Evolutionary conservation across 2,329 filamentous ascomycete genomes (phyloP), one percentile per base, ranked within the genome.

Genomic region (Fusarium newnesense): DNA sequence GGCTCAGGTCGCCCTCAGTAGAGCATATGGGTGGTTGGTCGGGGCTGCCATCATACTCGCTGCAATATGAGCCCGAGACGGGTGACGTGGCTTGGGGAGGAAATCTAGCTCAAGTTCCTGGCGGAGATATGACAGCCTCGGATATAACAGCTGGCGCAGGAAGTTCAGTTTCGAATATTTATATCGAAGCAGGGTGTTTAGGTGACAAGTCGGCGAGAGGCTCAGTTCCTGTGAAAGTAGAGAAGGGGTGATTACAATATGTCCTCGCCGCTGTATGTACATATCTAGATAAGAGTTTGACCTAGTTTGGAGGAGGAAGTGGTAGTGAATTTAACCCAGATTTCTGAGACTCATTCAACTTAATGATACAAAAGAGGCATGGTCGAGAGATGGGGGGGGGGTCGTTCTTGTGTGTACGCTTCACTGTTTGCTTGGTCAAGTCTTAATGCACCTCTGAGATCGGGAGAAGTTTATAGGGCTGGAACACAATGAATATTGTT

Each of bases 151-250:
- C 30, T 32, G 65, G n/a, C n/a, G 12, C 34, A 19, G 46, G 44
- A 28, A 21, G 28, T 19, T 37, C 50, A 16, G 57, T 54, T 39
- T 28, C 40, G 21, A 34, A 32, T 32, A 19, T 34, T 12, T 13
- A 26, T 24, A 16, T 42, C 21, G 40, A 34, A 32, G 44, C 8
- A 39, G 43, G 21, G 12, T 42, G 21, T 7, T 30, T 16, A n/a
- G 36, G 32, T 28, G 32, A 42, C 34, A 30, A 30, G 19, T 9
- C 40, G 30, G 34, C 16, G 13, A n/a, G 40, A 30, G n/a, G n/a
- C 2, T 70, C 36, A 28, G 18, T 52, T 9, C 36, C 32, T 34
- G 44, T 70, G 4, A 62, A 73, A 43, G 19, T 18, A 19, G 60
- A 73, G 54, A 32, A 36, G 8, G 44, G 44, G 46, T 70, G 50